Conservation (phyloP, 2,329 filamentous ascomycete species). For the Penicillium sp. region DNA sequence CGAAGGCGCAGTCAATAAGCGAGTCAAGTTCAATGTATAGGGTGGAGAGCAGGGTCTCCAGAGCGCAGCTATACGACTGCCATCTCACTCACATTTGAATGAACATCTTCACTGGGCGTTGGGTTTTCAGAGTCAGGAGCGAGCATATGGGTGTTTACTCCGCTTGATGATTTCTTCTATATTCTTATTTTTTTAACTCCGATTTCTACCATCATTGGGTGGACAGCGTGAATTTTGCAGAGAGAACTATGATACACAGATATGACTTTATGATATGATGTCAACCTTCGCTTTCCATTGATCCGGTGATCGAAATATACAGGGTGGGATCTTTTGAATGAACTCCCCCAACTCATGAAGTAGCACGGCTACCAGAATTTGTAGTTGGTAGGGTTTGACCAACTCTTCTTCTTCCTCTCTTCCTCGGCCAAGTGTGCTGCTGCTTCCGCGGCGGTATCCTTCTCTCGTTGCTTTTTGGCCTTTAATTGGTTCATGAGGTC, state of each 20-base stretch:
- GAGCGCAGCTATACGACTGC: background rate
- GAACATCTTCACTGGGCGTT: conserved; percentile 1
- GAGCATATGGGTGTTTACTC: conserved; percentile 5
- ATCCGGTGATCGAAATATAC: conserved; percentile 24
- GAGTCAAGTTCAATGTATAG: conserved; percentile 44
- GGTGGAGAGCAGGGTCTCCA: background rate
- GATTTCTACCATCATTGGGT: conserved; percentile 3
- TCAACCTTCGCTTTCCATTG: conserved; percentile 11
- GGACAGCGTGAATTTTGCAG: conserved; percentile 17
- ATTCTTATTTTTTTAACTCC: background rate
- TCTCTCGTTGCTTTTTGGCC: conserved; percentile 61
- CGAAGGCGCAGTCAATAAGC: conserved; percentile 38
- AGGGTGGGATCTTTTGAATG: conserved; percentile 22
- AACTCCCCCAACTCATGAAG: conserved; percentile 35
- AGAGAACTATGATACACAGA: conserved; percentile 27
- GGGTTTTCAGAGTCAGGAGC: background rate
- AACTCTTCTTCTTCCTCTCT: conserved; percentile 45
- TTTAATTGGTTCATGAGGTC: conserved; percentile 78
- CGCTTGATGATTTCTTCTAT: background rate
- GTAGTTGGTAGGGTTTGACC: conserved; percentile 47
- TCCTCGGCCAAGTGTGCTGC: conserved; percentile 37
- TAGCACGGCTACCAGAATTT: conserved; percentile 47
- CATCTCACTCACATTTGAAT: background rate
- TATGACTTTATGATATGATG: conserved; percentile 27
- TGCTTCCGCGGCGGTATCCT: conserved; percentile 44